phyloP scores from a whole-genome alignment of 2,329 filamentous ascomycete species.

The Fusarium veterinarium region DNA sequence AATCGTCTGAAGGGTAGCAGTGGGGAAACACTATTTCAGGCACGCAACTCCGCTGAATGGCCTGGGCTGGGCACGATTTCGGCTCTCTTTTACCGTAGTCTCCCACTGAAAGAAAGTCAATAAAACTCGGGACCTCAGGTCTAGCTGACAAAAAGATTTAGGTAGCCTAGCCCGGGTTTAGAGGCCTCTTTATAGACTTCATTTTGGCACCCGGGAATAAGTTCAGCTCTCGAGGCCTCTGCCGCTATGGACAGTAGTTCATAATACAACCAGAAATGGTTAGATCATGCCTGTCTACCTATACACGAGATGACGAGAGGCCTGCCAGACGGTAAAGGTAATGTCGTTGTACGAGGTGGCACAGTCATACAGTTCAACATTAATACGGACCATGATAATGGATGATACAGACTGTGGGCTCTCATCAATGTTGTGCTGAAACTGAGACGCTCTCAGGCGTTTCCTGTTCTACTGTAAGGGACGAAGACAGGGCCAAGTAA shows the following conservation, averaged over 20 bases:
- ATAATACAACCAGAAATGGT: background rate
- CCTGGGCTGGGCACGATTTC: background rate
- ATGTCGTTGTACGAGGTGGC: slow-evolving; percentile 22
- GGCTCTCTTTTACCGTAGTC: slow-evolving; percentile 2
- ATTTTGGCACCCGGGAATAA: background rate
- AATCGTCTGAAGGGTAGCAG: slow-evolving; percentile 2
- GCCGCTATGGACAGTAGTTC: slow-evolving; percentile 1
- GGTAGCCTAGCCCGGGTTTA: background rate
- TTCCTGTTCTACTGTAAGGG: slow-evolving; percentile 3
- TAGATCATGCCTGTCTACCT: background rate
- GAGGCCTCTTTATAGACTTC: background rate
- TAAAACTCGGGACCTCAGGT: background rate
- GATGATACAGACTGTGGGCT: slow-evolving; percentile 3
- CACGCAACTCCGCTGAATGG: slow-evolving; percentile 29
- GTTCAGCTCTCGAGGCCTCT: background rate
- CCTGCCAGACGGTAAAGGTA: background rate
- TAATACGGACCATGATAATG: background rate
- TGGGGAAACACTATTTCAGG: slow-evolving; percentile 23
- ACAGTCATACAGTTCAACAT: background rate
- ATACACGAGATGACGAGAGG: background rate
- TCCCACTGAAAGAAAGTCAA: slow-evolving; percentile 9
- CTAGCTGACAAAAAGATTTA: background rate
- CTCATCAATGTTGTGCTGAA: slow-evolving; percentile 18
- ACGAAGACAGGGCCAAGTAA: background rate
- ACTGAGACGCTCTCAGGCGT: slow-evolving; percentile 26